A percentile compares a stretch with the other conserved stretches of the same genome.
Evolutionary conservation across 805 yeast genomes (phyloP).

Genomic region (Blastobotrys terrestris): DNA sequence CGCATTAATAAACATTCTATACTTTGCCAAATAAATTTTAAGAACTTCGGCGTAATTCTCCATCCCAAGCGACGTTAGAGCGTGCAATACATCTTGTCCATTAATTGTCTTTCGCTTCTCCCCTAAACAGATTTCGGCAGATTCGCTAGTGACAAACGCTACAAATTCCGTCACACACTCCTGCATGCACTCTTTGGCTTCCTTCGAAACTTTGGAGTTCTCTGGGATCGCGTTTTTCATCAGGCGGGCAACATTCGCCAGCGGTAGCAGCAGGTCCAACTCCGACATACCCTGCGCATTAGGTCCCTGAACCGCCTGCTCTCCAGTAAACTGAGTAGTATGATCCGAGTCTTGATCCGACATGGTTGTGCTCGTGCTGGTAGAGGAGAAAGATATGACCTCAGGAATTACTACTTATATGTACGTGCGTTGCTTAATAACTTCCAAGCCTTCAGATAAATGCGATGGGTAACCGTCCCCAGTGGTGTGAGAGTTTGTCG

Average conservation of each 20-base stretch:
- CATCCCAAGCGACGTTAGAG: constrained; percentile 59
- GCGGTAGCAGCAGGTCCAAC: constrained; percentile 4
- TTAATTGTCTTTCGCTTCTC: constrained; percentile 66
- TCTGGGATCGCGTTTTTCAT: constrained; percentile 70
- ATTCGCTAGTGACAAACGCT: constrained; percentile 60
- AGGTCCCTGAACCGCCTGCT: background rate
- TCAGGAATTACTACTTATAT: background rate
- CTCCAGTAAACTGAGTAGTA: background rate
- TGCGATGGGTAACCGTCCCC: background rate
- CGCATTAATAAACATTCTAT: constrained; percentile 37
- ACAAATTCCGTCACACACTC: constrained; percentile 66
- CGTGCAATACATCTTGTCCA: constrained; percentile 61
- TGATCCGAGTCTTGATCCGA: constrained; percentile 4
- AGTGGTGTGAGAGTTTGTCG: background rate
- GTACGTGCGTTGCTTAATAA: background rate
- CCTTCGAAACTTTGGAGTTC: constrained; percentile 71
- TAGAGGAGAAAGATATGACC: background rate
- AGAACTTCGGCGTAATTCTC: constrained; percentile 66
- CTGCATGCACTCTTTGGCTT: constrained; percentile 72
- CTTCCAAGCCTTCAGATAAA: background rate
- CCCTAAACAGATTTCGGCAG: constrained; percentile 53
- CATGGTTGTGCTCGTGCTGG: background rate
- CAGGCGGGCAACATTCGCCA: constrained; percentile 42
- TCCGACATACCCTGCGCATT: constrained; percentile 1
- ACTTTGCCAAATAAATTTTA: constrained; percentile 61